These are phyloP conservation scores for Pseudogymnoascus sp. DNA, from an alignment of 2,329 filamentous ascomycete genomes.

Conservation along the genomic window DNA sequence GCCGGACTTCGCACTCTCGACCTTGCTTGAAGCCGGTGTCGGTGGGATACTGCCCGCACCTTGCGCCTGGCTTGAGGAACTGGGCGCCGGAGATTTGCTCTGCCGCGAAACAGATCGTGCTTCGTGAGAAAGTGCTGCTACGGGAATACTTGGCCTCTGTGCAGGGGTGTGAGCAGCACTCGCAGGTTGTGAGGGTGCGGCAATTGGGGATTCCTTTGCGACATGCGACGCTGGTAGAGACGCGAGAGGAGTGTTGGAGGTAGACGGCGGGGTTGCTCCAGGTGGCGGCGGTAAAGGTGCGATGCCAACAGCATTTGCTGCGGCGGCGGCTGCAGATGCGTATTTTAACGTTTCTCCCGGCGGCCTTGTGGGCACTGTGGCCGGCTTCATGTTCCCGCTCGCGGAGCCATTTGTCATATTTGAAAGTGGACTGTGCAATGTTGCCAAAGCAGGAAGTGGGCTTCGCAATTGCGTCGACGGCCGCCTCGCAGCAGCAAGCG, in stretches of 20 bases:
- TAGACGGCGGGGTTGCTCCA: slow-evolving; percentile 45
- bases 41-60: slow-evolving; percentile 37
- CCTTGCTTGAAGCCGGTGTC: slow-evolving; percentile 39
- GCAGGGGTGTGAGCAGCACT: slow-evolving; percentile 27
- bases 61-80: slow-evolving; percentile 26
- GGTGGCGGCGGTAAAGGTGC: slow-evolving; percentile 88
- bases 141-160: slow-evolving; percentile 30
- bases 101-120: slow-evolving; percentile 30
- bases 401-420: slow-evolving; percentile 52
- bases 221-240: slow-evolving; percentile 39
- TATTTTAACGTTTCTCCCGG: slow-evolving; percentile 92
- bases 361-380: slow-evolving; percentile 72
- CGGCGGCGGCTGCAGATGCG: slow-evolving; percentile 88
- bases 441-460: slow-evolving; percentile 84
- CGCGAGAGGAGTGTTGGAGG: slow-evolving; percentile 30
- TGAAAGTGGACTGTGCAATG: slow-evolving; percentile 67
- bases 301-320: slow-evolving; percentile 87
- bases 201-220: slow-evolving; percentile 49
- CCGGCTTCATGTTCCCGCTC: slow-evolving; percentile 77
- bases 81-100: slow-evolving; percentile 44
- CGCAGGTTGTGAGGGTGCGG: slow-evolving; percentile 40
- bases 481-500: slow-evolving; percentile 50
- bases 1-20: slow-evolving; percentile 27
- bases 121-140: slow-evolving; percentile 32
- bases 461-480: slow-evolving; percentile 91